These are phyloP conservation scores for Leishmania aethiopica DNA, from an alignment of 208 protist genomes.

Conservation along the genomic window DNA sequence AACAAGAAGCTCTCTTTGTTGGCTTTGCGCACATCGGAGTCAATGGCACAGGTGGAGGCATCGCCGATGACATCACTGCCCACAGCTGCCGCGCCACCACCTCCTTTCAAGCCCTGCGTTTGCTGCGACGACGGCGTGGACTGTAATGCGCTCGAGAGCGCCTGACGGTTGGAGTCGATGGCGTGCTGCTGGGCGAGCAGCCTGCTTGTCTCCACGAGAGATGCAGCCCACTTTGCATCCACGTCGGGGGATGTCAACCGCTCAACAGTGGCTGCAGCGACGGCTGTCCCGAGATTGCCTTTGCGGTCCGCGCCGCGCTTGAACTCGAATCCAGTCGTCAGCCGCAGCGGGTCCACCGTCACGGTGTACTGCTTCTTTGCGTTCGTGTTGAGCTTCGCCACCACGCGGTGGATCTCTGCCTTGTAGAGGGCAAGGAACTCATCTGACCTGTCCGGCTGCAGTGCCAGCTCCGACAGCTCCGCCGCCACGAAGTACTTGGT, in stretches of 20 bases:
- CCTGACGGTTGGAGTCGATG: constrained; percentile 9
- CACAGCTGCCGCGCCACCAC: background rate
- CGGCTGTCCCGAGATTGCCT: background rate
- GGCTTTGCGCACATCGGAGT: constrained; percentile 30
- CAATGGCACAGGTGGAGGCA: constrained; percentile 17
- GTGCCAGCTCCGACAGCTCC: constrained; percentile 65
- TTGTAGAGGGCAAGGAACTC: constrained; percentile 77
- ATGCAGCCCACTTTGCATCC: constrained; percentile 24
- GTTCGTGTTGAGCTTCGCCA: constrained; percentile 58
- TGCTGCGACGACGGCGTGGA: constrained; percentile 28
- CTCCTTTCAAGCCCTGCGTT: background rate
- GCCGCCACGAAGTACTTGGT: constrained; percentile 62
- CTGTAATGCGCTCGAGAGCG: constrained; percentile 14
- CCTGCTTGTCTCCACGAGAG: constrained; percentile 28
- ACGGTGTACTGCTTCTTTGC: constrained; percentile 65
- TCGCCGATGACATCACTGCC: background rate
- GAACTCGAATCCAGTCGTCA: constrained; percentile 58
- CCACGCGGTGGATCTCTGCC: constrained; percentile 59
- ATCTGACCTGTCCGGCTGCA: constrained; percentile 59
- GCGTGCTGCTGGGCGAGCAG: constrained; percentile 36
- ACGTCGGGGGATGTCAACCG: constrained; percentile 3
- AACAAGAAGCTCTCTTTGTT: constrained; percentile 59
- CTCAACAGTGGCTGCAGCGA: background rate
- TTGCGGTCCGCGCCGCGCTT: background rate
- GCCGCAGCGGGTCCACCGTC: constrained; percentile 56